Evolutionary conservation across 1,284 basidiomycete genomes (phyloP).

Genomic region (Cryptococcus sp.): DNA sequence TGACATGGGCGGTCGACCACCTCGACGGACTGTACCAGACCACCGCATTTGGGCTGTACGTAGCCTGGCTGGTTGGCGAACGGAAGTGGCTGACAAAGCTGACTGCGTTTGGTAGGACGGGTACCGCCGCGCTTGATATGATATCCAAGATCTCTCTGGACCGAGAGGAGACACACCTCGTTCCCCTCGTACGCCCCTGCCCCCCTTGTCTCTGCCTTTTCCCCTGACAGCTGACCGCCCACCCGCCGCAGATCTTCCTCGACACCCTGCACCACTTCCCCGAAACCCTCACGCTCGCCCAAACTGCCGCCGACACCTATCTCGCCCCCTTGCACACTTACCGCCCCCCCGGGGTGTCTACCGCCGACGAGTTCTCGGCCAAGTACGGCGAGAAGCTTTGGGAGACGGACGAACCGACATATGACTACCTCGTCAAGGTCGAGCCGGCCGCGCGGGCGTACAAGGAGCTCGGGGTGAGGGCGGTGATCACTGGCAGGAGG

Average conservation of each 20-base stretch:
- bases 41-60: constrained; percentile 80
- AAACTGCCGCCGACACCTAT: constrained; percentile 74
- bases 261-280: constrained; percentile 96
- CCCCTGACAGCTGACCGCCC: constrained; percentile 53
- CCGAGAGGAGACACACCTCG: constrained; percentile 49
- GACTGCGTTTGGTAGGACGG: constrained; percentile 56
- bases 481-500: constrained; percentile 91
- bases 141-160: constrained; percentile 65
- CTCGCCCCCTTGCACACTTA: constrained; percentile 70
- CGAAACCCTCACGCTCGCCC: constrained; percentile 84
- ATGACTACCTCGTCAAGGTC: constrained; percentile 94
- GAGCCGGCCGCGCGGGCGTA: constrained; percentile 92
- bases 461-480: constrained; percentile 70
- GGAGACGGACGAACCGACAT: constrained; percentile 82
- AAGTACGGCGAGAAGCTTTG: constrained; percentile 80
- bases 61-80: neutral
- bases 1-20: constrained; percentile 75
- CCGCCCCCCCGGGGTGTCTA: constrained; percentile 70
- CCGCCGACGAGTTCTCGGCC: constrained; percentile 70
- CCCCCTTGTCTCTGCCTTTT: constrained; percentile 34
- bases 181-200: constrained; percentile 43
- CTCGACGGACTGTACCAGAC: constrained; percentile 76
- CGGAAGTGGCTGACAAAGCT: neutral
- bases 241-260: constrained; percentile 64
- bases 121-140: constrained; percentile 88